Percentiles rank a stretch among this genome's conserved stretches.
phyloP scores from a whole-genome alignment of 345 rosid species.

The Arabidopsis thaliana region DNA sequence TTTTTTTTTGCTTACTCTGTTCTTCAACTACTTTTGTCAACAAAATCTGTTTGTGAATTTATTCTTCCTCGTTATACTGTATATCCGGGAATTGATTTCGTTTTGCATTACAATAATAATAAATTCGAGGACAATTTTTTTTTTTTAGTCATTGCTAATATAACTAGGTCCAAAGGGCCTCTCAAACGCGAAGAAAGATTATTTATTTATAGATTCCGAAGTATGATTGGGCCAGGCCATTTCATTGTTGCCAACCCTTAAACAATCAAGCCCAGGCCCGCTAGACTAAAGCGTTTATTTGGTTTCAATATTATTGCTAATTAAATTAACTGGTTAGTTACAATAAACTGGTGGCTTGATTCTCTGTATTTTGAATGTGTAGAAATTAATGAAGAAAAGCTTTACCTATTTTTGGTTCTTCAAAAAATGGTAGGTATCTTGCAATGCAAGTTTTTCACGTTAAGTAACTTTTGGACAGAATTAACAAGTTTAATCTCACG shows the following conservation, averaged over 20 bases:
- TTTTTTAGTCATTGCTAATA: too few species aligned
- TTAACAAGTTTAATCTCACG: slow-evolving; percentile 1
- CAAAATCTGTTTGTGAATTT: too few species aligned
- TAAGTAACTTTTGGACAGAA: slow-evolving; percentile 26
- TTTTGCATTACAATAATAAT: too few species aligned
- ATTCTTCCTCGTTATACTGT: too few species aligned
- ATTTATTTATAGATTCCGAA: too few species aligned
- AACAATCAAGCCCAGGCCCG: slow-evolving; percentile 14
- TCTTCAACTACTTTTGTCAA: neutral
- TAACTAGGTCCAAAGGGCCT: too few species aligned
- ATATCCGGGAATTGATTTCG: too few species aligned
- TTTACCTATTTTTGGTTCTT: neutral
- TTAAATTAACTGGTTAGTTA: neutral
- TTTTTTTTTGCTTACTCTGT: neutral
- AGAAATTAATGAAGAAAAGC: neutral
- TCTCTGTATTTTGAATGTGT: neutral
- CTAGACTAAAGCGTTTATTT: neutral
- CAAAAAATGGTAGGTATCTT: slow-evolving; percentile 27
- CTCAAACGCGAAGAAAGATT: too few species aligned
- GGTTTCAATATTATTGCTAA: neutral
- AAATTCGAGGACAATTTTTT: too few species aligned
- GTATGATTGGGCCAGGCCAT: neutral
- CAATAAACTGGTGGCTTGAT: neutral
- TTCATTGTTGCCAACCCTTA: neutral
- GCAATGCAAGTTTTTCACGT: slow-evolving; percentile 33